Base-by-base conservation (phyloP, 306 rosid genomes). In the Oxytropis ochrocephala region DNA sequence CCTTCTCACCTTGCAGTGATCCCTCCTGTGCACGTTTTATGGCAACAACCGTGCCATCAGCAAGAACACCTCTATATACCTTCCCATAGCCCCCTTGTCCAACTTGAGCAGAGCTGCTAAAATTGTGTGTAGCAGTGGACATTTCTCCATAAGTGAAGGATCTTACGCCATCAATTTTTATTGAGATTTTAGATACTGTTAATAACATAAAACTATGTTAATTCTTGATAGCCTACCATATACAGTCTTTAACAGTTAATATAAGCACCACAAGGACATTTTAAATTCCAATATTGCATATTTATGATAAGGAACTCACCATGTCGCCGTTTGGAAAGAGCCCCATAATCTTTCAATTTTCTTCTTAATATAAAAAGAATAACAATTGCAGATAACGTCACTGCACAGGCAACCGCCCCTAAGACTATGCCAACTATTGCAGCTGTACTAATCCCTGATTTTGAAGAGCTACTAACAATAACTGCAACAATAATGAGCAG, bases 11-110 rank as follows among this genome's bases (percentile, higher is more conserved):
- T 83, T 91, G 97, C 60, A 88, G 69, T 11, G 95, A 91, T 16
- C 86, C 89, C 69, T 81, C 95, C 74, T 70, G 95, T 51, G 97
- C 97, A 76, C 97, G 95, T 83, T 91, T 91, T 54, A 91, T 91
- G 53, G 97, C 97, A 60, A 86, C 92, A 58, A 74, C 51, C 0
- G 84, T 82, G 73, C 92, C 86, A 33, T 84, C 90, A 27, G 79
- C 44, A 24, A 91, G 86, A 78, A 55, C 58, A 18, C 97, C 95
- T 83, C 54, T 91, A 74, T 91, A 91, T 17, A 91, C 97, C 76
- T 78, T 91, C 33, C 97, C 97, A 54, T 91, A 91, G 32, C 97
- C 97, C 8, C 97, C 95, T 71, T 88, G 90, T 43, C 97, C 97
- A 62, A 76, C 84, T 81, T 78, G 86, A 69, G 80, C 68, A 39